A percentile compares a stretch with the other conserved stretches of the same genome.
phyloP scores from a whole-genome alignment of 306 rosid species.

The Nissolia schottii region DNA sequence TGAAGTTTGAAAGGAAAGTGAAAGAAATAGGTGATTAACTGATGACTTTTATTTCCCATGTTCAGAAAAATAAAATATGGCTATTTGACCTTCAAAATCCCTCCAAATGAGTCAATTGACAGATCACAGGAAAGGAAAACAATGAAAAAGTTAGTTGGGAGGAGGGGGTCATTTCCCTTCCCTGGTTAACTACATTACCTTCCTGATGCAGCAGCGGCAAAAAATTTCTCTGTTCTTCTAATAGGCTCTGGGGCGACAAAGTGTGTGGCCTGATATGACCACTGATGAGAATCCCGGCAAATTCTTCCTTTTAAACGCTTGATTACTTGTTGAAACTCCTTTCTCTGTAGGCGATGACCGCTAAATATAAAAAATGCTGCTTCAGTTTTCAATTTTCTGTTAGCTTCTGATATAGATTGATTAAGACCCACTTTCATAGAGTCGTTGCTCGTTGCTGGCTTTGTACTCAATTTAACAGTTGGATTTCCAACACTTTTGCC shows the following conservation, averaged over 20 bases:
- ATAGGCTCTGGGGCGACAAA: constrained; percentile 75
- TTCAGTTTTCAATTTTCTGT: constrained; percentile 34
- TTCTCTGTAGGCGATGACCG: constrained; percentile 70
- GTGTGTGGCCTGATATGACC: constrained; percentile 99
- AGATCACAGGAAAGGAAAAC: not conserved
- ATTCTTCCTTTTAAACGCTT: constrained; percentile 69
- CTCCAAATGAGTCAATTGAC: not conserved
- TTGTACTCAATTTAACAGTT: constrained; percentile 24
- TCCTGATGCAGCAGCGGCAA: constrained; percentile 96
- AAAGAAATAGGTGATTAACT: not conserved
- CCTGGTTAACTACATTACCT: too few relatives aligned
- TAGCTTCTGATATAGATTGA: constrained; percentile 24
- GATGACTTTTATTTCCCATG: not conserved
- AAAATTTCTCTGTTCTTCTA: constrained; percentile 84
- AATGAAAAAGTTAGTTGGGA: too few relatives aligned
- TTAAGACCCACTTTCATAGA: constrained; percentile 8
- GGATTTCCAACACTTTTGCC: constrained; percentile 29
- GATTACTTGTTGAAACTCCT: constrained; percentile 73
- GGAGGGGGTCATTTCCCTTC: too few relatives aligned
- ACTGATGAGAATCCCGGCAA: constrained; percentile 84
- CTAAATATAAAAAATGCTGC: constrained; percentile 64
- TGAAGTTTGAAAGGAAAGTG: not conserved
- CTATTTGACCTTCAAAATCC: not conserved
- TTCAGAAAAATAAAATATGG: not conserved
- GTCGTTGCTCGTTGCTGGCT: constrained; percentile 29